These are phyloP conservation scores for Gossypium armourianum DNA, from an alignment of 441 rosid genomes.

Conservation along the genomic window DNA sequence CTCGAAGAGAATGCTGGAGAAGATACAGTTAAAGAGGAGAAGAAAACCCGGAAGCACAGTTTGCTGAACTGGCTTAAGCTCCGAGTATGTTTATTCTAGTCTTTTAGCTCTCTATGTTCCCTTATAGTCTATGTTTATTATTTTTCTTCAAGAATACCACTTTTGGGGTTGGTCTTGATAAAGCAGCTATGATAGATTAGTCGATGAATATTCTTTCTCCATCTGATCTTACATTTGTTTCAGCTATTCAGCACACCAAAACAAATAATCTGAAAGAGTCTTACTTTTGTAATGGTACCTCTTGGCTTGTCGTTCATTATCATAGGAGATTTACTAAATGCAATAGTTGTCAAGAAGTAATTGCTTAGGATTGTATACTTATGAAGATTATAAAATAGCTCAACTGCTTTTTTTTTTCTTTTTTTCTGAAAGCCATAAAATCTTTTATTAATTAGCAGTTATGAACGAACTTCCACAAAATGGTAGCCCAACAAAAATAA, in stretches of 20 bases:
- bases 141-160: neutral
- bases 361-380: neutral
- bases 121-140: neutral
- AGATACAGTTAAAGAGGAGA: conserved; percentile 63
- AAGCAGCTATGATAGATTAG: neutral
- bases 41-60: conserved; percentile 75
- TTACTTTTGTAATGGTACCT: conserved; percentile 1
- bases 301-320: neutral
- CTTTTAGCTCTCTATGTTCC: conserved; percentile 17
- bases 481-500: neutral
- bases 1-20: conserved; percentile 43
- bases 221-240: conserved; percentile 7
- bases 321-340: neutral
- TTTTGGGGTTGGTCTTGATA: conserved; percentile 5
- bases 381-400: neutral
- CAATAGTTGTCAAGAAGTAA: neutral
- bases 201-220: conserved; percentile 13
- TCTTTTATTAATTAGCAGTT: neutral
- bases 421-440: neutral
- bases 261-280: neutral
- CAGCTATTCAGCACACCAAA: neutral
- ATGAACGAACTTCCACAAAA: neutral
- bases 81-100: conserved; percentile 40
- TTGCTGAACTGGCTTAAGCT: conserved; percentile 87
- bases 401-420: neutral